Percentiles rank a stretch among this genome's conserved stretches.
These are phyloP conservation scores for Hypoxylon lienhwacheense DNA, from an alignment of 495 filamentous ascomycete species.

Conservation along the genomic window DNA sequence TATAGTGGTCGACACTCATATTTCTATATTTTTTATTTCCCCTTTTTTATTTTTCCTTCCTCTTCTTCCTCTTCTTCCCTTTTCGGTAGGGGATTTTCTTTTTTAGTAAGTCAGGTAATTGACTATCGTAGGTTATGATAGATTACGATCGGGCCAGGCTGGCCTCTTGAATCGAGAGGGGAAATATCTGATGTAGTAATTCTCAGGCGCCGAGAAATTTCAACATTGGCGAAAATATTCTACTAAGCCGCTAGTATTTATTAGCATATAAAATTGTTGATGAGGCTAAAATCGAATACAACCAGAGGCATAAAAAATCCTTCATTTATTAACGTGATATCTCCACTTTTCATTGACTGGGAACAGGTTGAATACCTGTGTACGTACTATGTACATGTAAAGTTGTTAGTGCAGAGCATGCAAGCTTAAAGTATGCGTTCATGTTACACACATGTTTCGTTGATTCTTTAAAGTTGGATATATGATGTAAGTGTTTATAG, in stretches of 20 bases:
- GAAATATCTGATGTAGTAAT: background rate
- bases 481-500: too few relatives aligned
- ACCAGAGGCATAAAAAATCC: slow-evolving; percentile 28
- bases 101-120: background rate
- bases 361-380: too few relatives aligned
- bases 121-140: background rate
- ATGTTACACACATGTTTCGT: too few relatives aligned
- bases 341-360: too few relatives aligned
- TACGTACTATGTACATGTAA: too few relatives aligned
- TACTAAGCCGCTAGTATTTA: slow-evolving; percentile 1
- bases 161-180: slow-evolving; percentile 14
- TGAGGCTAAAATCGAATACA: slow-evolving; percentile 40
- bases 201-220: background rate
- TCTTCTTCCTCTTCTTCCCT: too few relatives aligned
- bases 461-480: too few relatives aligned
- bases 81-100: background rate
- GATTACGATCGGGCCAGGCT: slow-evolving; percentile 25
- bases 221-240: background rate
- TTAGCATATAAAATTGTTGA: slow-evolving; percentile 33
- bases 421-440: slow-evolving; percentile 6
- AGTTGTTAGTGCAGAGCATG: too few relatives aligned
- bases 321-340: slow-evolving; percentile 13
- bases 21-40: background rate
- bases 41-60: background rate
- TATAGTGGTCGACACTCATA: slow-evolving; percentile 71